Conservation (phyloP, 345 rosid species). For the Murraya paniculata region DNA sequence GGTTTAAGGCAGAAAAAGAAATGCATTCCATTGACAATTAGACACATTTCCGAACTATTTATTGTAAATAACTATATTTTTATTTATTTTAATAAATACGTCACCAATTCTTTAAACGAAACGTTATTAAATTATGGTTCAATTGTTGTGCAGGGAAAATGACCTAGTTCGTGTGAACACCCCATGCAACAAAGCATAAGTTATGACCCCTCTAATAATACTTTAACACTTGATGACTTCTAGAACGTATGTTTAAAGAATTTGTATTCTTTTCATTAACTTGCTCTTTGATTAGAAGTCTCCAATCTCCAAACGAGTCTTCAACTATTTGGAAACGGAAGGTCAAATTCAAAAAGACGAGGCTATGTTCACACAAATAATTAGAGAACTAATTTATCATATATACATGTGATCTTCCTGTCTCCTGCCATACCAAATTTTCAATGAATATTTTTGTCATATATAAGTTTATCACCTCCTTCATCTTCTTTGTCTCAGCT, state of each 20-base stretch:
- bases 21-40: not conserved
- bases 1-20: not conserved
- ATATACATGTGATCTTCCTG: not conserved
- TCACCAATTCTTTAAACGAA: not conserved
- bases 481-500: not conserved
- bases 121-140: not conserved
- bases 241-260: not conserved
- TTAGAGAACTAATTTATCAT: not conserved
- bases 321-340: not conserved
- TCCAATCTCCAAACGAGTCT: not conserved
- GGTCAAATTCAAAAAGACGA: slow-evolving; percentile 5
- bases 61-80: not conserved
- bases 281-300: not conserved
- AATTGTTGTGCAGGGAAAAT: not conserved
- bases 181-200: no score
- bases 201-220: not conserved
- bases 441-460: not conserved
- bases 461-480: slow-evolving; percentile 13
- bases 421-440: slow-evolving; percentile 3
- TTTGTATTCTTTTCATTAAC: not conserved
- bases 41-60: not conserved
- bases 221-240: not conserved
- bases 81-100: not conserved
- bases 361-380: not conserved
- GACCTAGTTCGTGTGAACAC: not conserved